Evolutionary conservation across 345 rosid genomes (phyloP).

Genomic region (Citrus sinensis): DVS_A1.0 CM039168.1:16683001-16683500

Average conservation of each 20-base stretch:
- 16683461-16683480: constrained; percentile 55
- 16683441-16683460: constrained; percentile 63
- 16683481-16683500: constrained; percentile 41
- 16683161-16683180: constrained; percentile 60
- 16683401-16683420: constrained; percentile 45
- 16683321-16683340: constrained; percentile 88
- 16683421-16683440: constrained; percentile 60
- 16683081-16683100: constrained; percentile 80
- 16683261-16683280: constrained; percentile 53
- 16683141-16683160: constrained; percentile 45
- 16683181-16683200: constrained; percentile 81
- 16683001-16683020: constrained; percentile 70
- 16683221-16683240: constrained; percentile 45
- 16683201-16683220: constrained; percentile 53
- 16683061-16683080: constrained; percentile 66
- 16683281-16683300: constrained; percentile 61
- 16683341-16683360: constrained; percentile 68
- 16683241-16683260: constrained; percentile 41
- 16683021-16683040: constrained; percentile 73
- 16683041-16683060: constrained; percentile 66
- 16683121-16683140: constrained; percentile 37
- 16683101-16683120: constrained; percentile 54
- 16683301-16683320: constrained; percentile 64
- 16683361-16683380: constrained; percentile 73
- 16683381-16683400: constrained; percentile 59